Conservation (phyloP, 2,329 filamentous ascomycete species). For the Chrysoporthe cubensis region DNA sequence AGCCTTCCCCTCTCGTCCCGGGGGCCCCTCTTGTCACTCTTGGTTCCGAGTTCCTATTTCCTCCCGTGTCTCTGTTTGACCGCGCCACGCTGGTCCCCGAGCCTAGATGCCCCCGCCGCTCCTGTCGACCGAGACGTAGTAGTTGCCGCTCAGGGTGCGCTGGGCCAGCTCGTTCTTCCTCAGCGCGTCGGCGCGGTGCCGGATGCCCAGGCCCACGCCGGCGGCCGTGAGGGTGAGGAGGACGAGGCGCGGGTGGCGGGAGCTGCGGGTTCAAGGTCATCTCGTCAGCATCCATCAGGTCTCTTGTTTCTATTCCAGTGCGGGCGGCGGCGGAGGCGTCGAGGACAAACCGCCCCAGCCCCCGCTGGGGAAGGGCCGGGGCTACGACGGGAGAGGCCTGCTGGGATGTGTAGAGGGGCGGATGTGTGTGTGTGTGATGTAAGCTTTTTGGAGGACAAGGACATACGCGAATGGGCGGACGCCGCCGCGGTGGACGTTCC, state of each 20-base stretch:
- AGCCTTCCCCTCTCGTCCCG: not conserved
- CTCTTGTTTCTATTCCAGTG: not conserved
- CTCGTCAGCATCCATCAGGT: not conserved
- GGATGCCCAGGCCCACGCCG: constrained; percentile 36
- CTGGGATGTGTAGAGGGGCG: not conserved
- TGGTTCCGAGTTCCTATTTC: not conserved
- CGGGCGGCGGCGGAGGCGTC: too few relatives aligned
- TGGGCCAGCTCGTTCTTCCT: constrained; percentile 49
- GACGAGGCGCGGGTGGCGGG: constrained; percentile 44
- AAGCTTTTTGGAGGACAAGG: not conserved
- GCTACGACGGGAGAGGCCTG: too few relatives aligned
- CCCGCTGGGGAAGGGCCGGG: too few relatives aligned
- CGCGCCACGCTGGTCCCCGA: not conserved
- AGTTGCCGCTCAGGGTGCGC: constrained; percentile 41
- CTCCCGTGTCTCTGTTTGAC: not conserved
- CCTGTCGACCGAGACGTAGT: constrained; percentile 56
- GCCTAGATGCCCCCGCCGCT: constrained; percentile 51
- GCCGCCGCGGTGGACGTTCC: constrained; percentile 20
- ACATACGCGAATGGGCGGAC: constrained; percentile 30
- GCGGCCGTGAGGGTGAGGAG: constrained; percentile 40
- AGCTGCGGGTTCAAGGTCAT: constrained; percentile 3
- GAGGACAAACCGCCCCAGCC: too few relatives aligned
- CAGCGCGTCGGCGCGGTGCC: constrained; percentile 43
- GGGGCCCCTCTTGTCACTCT: not conserved
- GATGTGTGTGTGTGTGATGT: not conserved